A percentile compares a stretch with the other conserved stretches of the same genome.
These are phyloP conservation scores for Colletotrichum sp. DNA, from an alignment of 2,329 filamentous ascomycete species.

Conservation along the genomic window DNA sequence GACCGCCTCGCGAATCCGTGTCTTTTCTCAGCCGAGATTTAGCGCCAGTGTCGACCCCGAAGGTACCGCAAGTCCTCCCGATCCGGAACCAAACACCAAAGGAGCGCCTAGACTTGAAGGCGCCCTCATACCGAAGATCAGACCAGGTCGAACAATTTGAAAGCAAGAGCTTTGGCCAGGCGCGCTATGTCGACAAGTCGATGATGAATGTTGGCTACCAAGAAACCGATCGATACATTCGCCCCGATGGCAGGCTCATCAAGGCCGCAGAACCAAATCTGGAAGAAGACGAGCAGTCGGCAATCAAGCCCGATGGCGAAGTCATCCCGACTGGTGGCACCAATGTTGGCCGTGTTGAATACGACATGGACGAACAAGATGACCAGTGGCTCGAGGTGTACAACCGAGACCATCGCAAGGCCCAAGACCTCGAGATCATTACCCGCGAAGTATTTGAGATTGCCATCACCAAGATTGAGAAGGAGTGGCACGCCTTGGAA, in stretches of 20 bases:
- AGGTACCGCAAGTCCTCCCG: conserved; percentile 71
- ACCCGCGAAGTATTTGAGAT: conserved; percentile 96
- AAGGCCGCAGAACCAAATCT: conserved; percentile 64
- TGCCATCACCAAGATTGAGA: conserved; percentile 98
- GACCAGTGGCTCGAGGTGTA: conserved; percentile 92
- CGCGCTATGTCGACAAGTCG: conserved; percentile 91
- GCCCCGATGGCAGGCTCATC: conserved; percentile 75
- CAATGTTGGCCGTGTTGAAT: conserved; percentile 83
- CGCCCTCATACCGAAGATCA: conserved; percentile 76
- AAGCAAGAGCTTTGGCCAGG: conserved; percentile 82
- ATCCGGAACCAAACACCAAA: conserved; percentile 80
- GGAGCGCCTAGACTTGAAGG: conserved; percentile 78
- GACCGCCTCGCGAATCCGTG: conserved; percentile 55
- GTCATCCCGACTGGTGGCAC: conserved; percentile 48
- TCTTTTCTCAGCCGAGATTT: conserved; percentile 57
- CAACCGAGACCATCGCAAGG: conserved; percentile 74
- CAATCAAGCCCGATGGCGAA: conserved; percentile 63
- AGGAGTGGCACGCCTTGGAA: conserved; percentile 96
- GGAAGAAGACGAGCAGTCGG: conserved; percentile 63
- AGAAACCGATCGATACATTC: conserved; percentile 87
- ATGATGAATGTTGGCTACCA: conserved; percentile 98
- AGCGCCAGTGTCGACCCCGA: conserved; percentile 51
- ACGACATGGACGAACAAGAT: conserved; percentile 99
- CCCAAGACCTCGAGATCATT: conserved; percentile 78
- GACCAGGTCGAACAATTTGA: conserved; percentile 83